Evolutionary conservation across 768 basidiomycete genomes (phyloP).

Genomic region (Lentinula guzmanii): DNA sequence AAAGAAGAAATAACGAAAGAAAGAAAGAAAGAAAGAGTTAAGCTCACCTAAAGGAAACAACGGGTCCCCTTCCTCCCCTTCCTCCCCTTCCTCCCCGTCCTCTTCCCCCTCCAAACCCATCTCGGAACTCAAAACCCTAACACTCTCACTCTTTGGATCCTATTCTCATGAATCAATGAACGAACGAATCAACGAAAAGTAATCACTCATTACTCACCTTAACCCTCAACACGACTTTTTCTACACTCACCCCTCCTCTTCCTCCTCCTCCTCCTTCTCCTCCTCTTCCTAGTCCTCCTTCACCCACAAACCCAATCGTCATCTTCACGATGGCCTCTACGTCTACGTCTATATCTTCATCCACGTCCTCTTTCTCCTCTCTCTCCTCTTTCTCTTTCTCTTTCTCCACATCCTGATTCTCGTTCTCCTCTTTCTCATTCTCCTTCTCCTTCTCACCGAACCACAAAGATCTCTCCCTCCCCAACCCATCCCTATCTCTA

Average conservation of each 20-base stretch:
- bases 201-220: conserved; percentile 31
- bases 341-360: no score
- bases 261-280: background rate
- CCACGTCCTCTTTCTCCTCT: no score
- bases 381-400: background rate
- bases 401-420: no score
- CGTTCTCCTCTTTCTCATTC: no score
- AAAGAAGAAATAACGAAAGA: background rate
- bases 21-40: background rate
- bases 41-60: conserved; percentile 40
- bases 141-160: background rate
- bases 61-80: conserved; percentile 30
- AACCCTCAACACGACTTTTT: conserved; percentile 37
- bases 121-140: conserved; percentile 36
- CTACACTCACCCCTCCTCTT: conserved; percentile 27
- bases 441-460: background rate
- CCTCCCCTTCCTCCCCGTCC: no score
- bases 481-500: conserved; percentile 48
- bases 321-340: conserved; percentile 55
- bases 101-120: conserved; percentile 36
- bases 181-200: background rate
- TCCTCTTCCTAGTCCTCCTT: background rate
- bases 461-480: conserved; percentile 14
- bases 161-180: background rate
- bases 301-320: conserved; percentile 44